phyloP scores from a whole-genome alignment of 768 basidiomycete species.

The Panellus pusillus region DNA sequence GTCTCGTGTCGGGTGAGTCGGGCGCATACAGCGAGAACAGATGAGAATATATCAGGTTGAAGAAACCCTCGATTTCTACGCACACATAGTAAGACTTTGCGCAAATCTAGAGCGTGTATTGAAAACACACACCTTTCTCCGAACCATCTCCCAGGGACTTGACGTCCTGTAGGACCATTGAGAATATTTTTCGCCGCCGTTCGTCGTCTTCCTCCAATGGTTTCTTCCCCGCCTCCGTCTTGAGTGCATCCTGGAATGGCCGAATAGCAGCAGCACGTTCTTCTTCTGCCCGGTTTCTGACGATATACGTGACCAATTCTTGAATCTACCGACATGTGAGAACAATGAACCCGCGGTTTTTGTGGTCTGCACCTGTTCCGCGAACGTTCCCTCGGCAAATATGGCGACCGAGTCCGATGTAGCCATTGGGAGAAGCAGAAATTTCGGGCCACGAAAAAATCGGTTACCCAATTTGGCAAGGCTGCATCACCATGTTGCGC shows the following conservation, averaged over 20 bases:
- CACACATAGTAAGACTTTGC: conserved; percentile 1
- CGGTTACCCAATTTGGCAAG: background rate
- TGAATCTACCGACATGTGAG: conserved; percentile 50
- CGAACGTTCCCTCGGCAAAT: conserved; percentile 86
- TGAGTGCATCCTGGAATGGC: conserved; percentile 64
- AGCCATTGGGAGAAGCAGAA: conserved; percentile 44
- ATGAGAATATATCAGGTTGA: conserved; percentile 79
- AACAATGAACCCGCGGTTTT: background rate
- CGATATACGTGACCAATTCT: conserved; percentile 76
- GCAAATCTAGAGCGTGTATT: background rate
- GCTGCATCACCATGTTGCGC: conserved; percentile 9
- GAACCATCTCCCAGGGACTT: conserved; percentile 73
- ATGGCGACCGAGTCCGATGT: conserved; percentile 76
- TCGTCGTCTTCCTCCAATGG: conserved; percentile 55
- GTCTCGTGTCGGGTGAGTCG: conserved; percentile 55
- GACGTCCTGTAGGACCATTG: conserved; percentile 58
- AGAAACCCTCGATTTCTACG: conserved; percentile 83
- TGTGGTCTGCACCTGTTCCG: conserved; percentile 67
- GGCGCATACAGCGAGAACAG: conserved; percentile 58
- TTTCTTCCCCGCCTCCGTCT: conserved; percentile 49
- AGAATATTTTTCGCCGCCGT: conserved; percentile 55
- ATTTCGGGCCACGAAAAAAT: conserved; percentile 33
- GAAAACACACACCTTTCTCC: conserved; percentile 64
- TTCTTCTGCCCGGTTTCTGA: conserved; percentile 65
- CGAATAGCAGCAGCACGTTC: conserved; percentile 61